Evolutionary conservation across 2,329 filamentous ascomycete genomes (phyloP).

Genomic region (Colletotrichum somersetense): DNA sequence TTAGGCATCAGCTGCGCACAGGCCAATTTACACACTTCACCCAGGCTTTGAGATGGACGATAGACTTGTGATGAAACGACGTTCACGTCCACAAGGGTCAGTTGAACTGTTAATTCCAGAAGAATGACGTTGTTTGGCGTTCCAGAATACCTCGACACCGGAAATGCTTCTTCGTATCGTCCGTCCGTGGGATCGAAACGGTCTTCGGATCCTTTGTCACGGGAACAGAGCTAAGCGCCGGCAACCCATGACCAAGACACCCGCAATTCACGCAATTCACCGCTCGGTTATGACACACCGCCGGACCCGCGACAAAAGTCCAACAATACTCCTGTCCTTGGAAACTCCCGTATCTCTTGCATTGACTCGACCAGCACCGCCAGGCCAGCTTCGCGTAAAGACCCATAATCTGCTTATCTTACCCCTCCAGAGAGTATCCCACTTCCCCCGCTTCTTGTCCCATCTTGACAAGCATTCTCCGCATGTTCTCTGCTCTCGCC

Average conservation of each 20-base stretch:
- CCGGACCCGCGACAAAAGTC: conserved; percentile 14
- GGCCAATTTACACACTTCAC: conserved; percentile 15
- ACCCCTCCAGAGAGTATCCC: conserved; percentile 70
- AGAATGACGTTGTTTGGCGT: conserved; percentile 10
- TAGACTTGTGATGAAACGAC: conserved; percentile 25
- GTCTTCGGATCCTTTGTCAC: conserved; percentile 7
- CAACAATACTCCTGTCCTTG: conserved; percentile 23
- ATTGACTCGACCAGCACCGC: conserved; percentile 1
- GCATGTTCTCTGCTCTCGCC: conserved; percentile 72
- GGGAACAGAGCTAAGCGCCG: conserved; percentile 23
- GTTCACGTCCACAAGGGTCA: background rate
- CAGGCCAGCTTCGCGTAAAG: conserved; percentile 9
- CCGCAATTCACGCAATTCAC: conserved; percentile 31
- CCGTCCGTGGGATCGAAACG: background rate
- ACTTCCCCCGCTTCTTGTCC: conserved; percentile 71
- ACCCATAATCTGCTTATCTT: conserved; percentile 26
- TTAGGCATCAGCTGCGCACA: conserved; percentile 35
- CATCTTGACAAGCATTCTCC: conserved; percentile 71
- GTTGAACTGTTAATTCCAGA: background rate
- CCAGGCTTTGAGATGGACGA: conserved; percentile 7
- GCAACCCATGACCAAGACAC: conserved; percentile 30
- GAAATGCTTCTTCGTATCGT: background rate
- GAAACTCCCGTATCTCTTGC: conserved; percentile 19
- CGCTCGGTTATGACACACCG: conserved; percentile 38
- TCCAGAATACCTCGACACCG: background rate